phyloP scores from a whole-genome alignment of 1,284 basidiomycete genomes.

The Stereum hirsutum region DNA sequence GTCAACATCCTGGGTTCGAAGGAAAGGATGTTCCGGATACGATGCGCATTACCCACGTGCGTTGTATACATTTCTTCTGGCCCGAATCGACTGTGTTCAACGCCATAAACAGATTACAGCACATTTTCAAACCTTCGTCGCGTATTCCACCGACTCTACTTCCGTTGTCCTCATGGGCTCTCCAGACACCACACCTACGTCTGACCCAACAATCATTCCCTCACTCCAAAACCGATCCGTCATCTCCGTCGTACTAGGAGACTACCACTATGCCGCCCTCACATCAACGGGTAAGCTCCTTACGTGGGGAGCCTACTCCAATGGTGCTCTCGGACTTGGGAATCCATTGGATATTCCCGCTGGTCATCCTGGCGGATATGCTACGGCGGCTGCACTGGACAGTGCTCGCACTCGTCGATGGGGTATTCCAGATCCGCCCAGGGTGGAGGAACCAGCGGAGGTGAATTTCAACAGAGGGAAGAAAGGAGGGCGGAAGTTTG shows the following conservation, averaged over 20 bases:
- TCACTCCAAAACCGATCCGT: constrained; percentile 64
- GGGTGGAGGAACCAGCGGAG: constrained; percentile 13
- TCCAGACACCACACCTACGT: constrained; percentile 28
- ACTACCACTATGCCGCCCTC: constrained; percentile 85
- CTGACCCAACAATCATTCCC: constrained; percentile 53
- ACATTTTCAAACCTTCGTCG: constrained; percentile 71
- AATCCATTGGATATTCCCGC: constrained; percentile 42
- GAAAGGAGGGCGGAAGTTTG: constrained; percentile 46
- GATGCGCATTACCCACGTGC: constrained; percentile 65
- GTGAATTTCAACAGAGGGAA: constrained; percentile 31
- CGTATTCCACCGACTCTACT: constrained; percentile 63
- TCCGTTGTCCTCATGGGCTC: constrained; percentile 62
- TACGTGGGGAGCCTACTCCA: constrained; percentile 77
- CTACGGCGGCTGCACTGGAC: constrained; percentile 24
- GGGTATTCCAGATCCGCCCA: constrained; percentile 25
- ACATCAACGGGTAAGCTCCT: constrained; percentile 69
- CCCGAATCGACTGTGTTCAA: constrained; percentile 11
- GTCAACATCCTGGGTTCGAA: constrained; percentile 32
- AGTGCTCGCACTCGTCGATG: constrained; percentile 17
- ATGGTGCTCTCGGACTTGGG: constrained; percentile 79
- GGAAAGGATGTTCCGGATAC: constrained; percentile 25
- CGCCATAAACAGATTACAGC: constrained; percentile 62
- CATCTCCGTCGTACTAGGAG: constrained; percentile 81
- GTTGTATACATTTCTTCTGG: constrained; percentile 13
- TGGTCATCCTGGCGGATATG: constrained; percentile 56